Evolutionary conservation across 1,284 basidiomycete genomes (phyloP), one percentile per base, ranked within the genome.

Genomic region (Neonothopanus nambi): DNA sequence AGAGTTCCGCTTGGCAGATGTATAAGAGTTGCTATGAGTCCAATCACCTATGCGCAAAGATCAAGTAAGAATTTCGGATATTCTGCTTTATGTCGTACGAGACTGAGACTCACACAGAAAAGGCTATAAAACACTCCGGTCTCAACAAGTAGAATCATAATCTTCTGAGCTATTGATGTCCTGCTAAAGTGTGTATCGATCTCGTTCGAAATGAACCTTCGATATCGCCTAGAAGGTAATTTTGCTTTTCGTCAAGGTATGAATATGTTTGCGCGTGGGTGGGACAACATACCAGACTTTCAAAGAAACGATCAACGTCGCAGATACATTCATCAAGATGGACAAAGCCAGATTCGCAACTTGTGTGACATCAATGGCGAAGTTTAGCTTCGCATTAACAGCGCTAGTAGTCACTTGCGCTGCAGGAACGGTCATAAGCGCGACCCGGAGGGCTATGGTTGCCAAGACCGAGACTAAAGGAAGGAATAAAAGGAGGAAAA

Each of bases 51-150:
- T 3, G 49, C 30, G 8, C 57, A 15, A 24, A 59, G 41, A 3
- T 46, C 46, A 3, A 17, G 21, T n/a, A 24, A 17, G 23, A 9
- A 38, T 11, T 17, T 21, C 18, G 11, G 4, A 3, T 5, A 28
- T 24, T 12, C 11, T 28, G 15, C 38, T 53, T n/a, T n/a, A n/a
- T n/a, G n/a, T n/a, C 6, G 23, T 8, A 15, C 26, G 21, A 15
- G 11, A 39, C 8, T 18, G 12, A 24, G n/a, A 58, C 60, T 44
- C 8, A 59, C 61, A 1, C 52, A 51, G 12, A 60, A 60, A 8
- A 64, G 1, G 42, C 61, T 60, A 47, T 64, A 64, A 5, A 63
- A 13, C n/a, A 59, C 45, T 13, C 63, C 63, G 6, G 59, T 55
- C 30, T 64, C 63, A 3, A 64, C 54, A 20, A 64, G 52, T 6